phyloP scores from a whole-genome alignment of 2,329 filamentous ascomycete genomes.

The Harringtonia lauricola region DNA sequence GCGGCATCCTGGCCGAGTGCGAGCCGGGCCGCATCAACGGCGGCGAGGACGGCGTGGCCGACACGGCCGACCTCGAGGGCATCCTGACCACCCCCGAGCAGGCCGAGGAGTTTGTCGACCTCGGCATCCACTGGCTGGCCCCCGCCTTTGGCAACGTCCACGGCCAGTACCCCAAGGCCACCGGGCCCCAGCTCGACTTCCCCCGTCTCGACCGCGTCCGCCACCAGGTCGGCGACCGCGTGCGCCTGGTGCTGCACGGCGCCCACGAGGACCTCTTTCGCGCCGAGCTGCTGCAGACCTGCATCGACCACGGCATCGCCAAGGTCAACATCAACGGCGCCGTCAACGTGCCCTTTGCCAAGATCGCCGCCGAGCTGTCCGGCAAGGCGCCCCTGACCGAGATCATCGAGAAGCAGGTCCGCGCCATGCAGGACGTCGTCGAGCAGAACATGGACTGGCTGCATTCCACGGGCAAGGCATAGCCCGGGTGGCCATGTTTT shows the following conservation, averaged over 20 bases:
- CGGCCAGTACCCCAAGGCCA: slow-evolving; percentile 45
- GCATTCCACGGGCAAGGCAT: slow-evolving; percentile 12
- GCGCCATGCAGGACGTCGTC: slow-evolving; percentile 10
- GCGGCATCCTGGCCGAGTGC: slow-evolving; percentile 55
- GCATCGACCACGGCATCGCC: slow-evolving; percentile 10
- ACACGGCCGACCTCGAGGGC: slow-evolving; percentile 27
- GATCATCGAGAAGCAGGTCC: slow-evolving; percentile 13
- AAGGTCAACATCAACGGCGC: slow-evolving; percentile 12
- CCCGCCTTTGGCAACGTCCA: slow-evolving; percentile 58
- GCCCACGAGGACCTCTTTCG: slow-evolving; percentile 9
- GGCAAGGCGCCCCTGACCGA: slow-evolving; percentile 12
- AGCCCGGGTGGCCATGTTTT: neutral
- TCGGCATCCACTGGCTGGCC: slow-evolving; percentile 53
- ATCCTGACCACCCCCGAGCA: slow-evolving; percentile 48
- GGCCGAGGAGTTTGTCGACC: slow-evolving; percentile 47
- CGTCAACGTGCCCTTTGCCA: slow-evolving; percentile 2
- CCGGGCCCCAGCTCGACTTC: slow-evolving; percentile 42
- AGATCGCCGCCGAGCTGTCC: slow-evolving; percentile 10
- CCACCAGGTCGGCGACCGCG: slow-evolving; percentile 4
- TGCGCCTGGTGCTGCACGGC: slow-evolving; percentile 12
- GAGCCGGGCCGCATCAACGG: slow-evolving; percentile 56
- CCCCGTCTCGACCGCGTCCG: slow-evolving; percentile 34
- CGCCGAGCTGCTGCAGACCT: slow-evolving; percentile 8
- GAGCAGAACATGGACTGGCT: slow-evolving; percentile 14
- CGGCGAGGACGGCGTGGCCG: slow-evolving; percentile 52